These are phyloP conservation scores for Polytolypa hystricis DNA, from an alignment of 2,329 filamentous ascomycete species.

Conservation along the genomic window DNA sequence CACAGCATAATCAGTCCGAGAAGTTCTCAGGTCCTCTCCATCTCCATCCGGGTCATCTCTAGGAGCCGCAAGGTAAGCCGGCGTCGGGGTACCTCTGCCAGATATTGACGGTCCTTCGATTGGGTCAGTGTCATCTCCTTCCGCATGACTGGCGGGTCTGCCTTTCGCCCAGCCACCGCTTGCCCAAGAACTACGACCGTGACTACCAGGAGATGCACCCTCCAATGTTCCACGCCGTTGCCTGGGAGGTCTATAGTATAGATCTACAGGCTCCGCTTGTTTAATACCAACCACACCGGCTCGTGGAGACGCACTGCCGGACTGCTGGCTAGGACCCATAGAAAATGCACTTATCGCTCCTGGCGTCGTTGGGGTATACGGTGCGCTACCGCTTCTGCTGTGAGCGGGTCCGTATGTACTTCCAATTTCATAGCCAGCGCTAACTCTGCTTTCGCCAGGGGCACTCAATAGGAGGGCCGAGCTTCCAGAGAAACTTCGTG, in stretches of 20 bases:
- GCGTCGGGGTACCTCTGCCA: constrained; percentile 38
- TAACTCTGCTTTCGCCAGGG: constrained; percentile 36
- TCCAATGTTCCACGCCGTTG: constrained; percentile 56
- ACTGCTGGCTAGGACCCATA: constrained; percentile 42
- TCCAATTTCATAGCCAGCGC: constrained; percentile 44
- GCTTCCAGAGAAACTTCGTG: constrained; percentile 50
- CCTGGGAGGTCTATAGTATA: constrained; percentile 80
- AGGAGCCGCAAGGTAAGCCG: constrained; percentile 43
- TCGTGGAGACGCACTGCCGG: constrained; percentile 32
- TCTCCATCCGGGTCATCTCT: constrained; percentile 45
- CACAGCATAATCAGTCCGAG: constrained; percentile 75
- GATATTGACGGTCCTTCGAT: constrained; percentile 32
- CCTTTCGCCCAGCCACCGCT: constrained; percentile 38
- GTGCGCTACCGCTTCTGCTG: constrained; percentile 49
- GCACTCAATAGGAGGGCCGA: constrained; percentile 50
- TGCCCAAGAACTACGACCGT: constrained; percentile 35
- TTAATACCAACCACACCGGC: constrained; percentile 35
- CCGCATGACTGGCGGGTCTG: constrained; percentile 24
- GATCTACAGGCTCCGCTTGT: constrained; percentile 51
- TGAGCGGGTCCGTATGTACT: constrained; percentile 38
- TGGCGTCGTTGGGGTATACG: constrained; percentile 60
- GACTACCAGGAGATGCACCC: constrained; percentile 29
- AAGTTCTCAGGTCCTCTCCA: constrained; percentile 33
- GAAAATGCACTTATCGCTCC: constrained; percentile 61
- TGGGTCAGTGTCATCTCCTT: constrained; percentile 23